Evolutionary conservation across 345 rosid genomes (phyloP), one percentile per base, ranked within the genome.

Genomic region (Pseudoturritis turrita): DNA sequence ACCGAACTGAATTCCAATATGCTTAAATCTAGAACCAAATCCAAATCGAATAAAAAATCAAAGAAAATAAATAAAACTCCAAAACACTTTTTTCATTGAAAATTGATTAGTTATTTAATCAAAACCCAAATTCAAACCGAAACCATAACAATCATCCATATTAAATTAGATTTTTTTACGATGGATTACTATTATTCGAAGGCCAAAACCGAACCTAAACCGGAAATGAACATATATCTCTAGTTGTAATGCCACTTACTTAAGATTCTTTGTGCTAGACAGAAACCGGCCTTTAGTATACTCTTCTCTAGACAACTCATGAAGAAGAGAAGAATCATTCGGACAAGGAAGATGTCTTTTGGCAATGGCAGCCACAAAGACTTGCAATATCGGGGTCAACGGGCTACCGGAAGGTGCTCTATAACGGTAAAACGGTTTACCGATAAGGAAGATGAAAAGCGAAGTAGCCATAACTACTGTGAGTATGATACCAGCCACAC

Each of bases 351-450:
- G 77, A 47, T 88, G 81, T 70, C 96, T 83, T 80, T 95, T 95
- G 35, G 83, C 62, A 45, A 89, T 49, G 23, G 99, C 97, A 0
- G 96, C 96, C 1, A 83, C 88, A 26, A 89, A 62, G 59, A 95
- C 99, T 71, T 85, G 97, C 33, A 88, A 54, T 82, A 95, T 78
- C 0, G 97, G 97, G 0, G 93, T 85, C n/a, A 95, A 79, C 4
- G 96, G 97, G 78, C 96, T 91, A 33, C 97, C 97, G 0, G 83
- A 65, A 0, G 97, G 89, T 41, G 18, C 67, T 62, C 93, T 61
- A 61, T 84, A 95, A 3, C 99, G 88, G 40, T 95, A 95, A 66
- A 80, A 76, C 0, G 90, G 89, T 81, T 82, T 77, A 68, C 99
- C 99, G 0, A 79, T 7, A 23, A 86, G 44, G 83, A 95, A 91